phyloP scores from a whole-genome alignment of 257 asterid species.

The Voacanga thouarsii region DNA sequence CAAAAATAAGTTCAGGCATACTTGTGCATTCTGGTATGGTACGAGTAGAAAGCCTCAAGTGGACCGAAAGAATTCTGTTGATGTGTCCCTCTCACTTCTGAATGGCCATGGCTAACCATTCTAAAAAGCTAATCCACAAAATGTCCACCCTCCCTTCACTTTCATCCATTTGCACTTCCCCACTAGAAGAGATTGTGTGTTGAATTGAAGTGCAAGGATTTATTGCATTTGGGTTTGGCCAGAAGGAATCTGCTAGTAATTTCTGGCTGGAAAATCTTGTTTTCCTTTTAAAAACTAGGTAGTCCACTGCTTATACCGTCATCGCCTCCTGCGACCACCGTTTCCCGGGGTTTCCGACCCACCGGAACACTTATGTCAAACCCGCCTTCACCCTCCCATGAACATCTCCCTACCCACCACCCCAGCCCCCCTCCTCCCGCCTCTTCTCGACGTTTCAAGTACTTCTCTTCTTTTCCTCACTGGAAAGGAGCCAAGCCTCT shows the following conservation, averaged over 20 bases:
- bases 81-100: neutral
- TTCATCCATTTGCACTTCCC: neutral
- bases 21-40: no score
- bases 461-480: neutral
- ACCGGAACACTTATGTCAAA: conserved; percentile 8
- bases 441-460: conserved; percentile 2
- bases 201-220: neutral
- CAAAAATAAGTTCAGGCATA: no score
- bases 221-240: neutral
- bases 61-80: neutral
- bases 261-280: neutral
- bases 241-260: neutral
- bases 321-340: neutral
- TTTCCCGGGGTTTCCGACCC: neutral
- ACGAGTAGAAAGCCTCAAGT: neutral
- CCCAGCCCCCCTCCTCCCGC: conserved; percentile 7
- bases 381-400: conserved; percentile 16
- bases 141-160: neutral
- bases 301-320: no score
- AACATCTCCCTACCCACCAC: conserved; percentile 19
- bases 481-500: conserved; percentile 61
- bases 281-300: no score
- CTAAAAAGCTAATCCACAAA: neutral
- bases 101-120: neutral
- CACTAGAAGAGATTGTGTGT: neutral